phyloP scores from a whole-genome alignment of 2,329 filamentous ascomycete species.

The Sporothrix phasma region DNA sequence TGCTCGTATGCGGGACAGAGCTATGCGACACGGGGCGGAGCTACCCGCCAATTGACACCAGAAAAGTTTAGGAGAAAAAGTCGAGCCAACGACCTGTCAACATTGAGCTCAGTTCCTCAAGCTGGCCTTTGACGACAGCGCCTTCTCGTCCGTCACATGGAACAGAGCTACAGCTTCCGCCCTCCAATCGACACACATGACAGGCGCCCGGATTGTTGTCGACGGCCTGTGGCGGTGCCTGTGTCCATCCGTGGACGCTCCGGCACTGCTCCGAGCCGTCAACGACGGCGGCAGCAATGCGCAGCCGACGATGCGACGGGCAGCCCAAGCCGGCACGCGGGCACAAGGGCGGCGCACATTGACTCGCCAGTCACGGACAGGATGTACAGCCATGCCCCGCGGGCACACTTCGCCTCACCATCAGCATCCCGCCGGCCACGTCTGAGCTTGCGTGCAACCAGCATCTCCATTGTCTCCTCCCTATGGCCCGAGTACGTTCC shows the following conservation, averaged over 20 bases:
- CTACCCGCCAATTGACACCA: not conserved
- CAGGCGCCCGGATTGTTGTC: slow-evolving; percentile 30
- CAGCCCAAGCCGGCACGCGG: not conserved
- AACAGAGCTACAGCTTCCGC: not conserved
- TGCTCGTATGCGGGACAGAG: not conserved
- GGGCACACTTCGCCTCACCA: not conserved
- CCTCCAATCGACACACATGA: slow-evolving; percentile 24
- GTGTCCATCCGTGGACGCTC: slow-evolving; percentile 44
- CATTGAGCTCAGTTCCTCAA: not conserved
- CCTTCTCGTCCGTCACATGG: not conserved
- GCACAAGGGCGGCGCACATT: not conserved
- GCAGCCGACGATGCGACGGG: not conserved
- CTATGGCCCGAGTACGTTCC: not conserved
- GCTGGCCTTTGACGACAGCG: not conserved
- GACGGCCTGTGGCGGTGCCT: slow-evolving; percentile 57
- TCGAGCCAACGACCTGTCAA: not conserved
- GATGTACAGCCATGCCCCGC: not conserved
- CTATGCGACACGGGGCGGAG: not conserved
- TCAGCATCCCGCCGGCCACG: not conserved
- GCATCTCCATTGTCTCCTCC: not conserved
- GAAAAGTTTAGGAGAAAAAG: not conserved
- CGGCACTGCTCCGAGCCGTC: slow-evolving; percentile 28
- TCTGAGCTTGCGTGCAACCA: not conserved
- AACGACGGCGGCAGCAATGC: slow-evolving; percentile 16
- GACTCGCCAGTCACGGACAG: not conserved